Evolutionary conservation across 306 rosid genomes (phyloP), one percentile per base, ranked within the genome.

Genomic region (Myrica gale): DNA sequence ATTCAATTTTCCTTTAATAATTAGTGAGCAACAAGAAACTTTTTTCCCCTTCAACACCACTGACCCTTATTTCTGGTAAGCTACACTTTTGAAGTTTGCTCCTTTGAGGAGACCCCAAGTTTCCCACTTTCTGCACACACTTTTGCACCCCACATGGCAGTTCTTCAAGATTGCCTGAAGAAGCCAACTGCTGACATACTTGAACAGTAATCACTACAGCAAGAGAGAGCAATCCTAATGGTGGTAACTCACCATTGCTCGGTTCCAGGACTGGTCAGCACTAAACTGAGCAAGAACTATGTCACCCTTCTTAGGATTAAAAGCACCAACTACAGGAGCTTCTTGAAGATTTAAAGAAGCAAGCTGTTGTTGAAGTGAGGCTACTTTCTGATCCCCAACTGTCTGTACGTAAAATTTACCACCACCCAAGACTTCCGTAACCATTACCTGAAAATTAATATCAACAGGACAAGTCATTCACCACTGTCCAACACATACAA

Each of bases 291-390:
- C 90, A 52, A 94, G 95, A 82, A 92, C 98, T 63, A 92, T 78
- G 69, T 94, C 98, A 45, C 97, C 97, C 90, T 92, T 94, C 83
- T 90, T 92, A 69, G 98, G 98, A 88, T 78, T 92, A 82, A 90
- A 94, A 72, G 97, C 80, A 39, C 98, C 98, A 85, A 94, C 74
- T 15, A 91, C 80, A 17, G 98, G 99, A 81, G 91, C 90, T 54
- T 95, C 99, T 78, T 90, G 90, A 89, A 95, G 84, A 82, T 76
- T 92, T 89, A 95, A 89, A 69, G 98, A 84, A 32, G 96, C 82
- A 76, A 95, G 93, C 68, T 92, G 96, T 56, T 92, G 91, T 83
- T 95, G 97, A 79, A 95, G 87, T 37, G 92, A 79, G 74, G 96
- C 85, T 73, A 88, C 78, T 79, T 87, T 95, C 80, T 92, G 96